phyloP scores from a whole-genome alignment of 306 rosid genomes.

The Quercus rubra region DNA sequence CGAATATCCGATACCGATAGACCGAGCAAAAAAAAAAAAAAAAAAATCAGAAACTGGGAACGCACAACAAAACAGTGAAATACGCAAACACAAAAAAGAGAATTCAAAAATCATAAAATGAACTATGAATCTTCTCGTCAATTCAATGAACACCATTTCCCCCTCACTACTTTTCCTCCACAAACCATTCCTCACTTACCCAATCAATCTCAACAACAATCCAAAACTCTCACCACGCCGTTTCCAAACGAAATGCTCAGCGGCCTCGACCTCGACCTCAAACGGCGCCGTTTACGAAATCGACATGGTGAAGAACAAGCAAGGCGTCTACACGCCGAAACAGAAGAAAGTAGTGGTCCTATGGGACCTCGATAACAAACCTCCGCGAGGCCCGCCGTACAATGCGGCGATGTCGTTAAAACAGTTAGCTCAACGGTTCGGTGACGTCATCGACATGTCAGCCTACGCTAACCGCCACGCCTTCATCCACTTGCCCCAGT shows the following conservation, averaged over 20 bases:
- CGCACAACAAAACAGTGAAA: too few relatives aligned
- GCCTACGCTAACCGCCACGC: slow-evolving; percentile 91
- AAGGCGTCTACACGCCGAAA: slow-evolving; percentile 56
- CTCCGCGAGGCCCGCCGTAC: slow-evolving; percentile 86
- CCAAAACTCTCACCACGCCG: slow-evolving; percentile 9
- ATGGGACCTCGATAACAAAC: slow-evolving; percentile 97
- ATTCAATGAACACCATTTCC: slow-evolving; percentile 5
- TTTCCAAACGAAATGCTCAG: slow-evolving; percentile 24
- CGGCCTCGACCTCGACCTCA: slow-evolving; percentile 11
- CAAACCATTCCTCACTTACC: slow-evolving; percentile 6
- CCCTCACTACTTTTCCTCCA: not conserved
- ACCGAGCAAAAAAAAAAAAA: too few relatives aligned
- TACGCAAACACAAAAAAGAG: not conserved
- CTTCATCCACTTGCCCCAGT: slow-evolving; percentile 67
- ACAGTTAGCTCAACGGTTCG: slow-evolving; percentile 49
- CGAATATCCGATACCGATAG: too few relatives aligned
- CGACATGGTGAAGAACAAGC: slow-evolving; percentile 76
- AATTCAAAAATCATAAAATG: slow-evolving; percentile 5
- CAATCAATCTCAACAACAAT: slow-evolving; percentile 7
- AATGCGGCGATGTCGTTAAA: slow-evolving; percentile 69
- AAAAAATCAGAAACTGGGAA: too few relatives aligned
- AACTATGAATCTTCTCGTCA: slow-evolving; percentile 27
- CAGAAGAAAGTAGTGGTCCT: slow-evolving; percentile 63
- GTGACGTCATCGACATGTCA: slow-evolving; percentile 61
- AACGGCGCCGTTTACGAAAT: slow-evolving; percentile 29